Conservation (phyloP, 768 basidiomycete genomes). For the Rhodotorula diobovata region DNA sequence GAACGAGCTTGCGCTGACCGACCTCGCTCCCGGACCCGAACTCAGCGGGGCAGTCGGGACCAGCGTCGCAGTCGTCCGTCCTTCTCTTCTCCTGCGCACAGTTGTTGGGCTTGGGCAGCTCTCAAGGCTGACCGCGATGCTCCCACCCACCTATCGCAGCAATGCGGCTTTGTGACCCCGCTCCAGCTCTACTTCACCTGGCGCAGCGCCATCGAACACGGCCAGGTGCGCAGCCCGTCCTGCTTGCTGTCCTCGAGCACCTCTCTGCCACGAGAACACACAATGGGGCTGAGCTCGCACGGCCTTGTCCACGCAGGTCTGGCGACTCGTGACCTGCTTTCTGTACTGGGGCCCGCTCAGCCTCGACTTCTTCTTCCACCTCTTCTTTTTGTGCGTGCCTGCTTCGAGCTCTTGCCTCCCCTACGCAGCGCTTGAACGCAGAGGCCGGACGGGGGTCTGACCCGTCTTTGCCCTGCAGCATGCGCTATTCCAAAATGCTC, state of each 20-base stretch:
- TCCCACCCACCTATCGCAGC: slow-evolving; percentile 9
- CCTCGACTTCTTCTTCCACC: slow-evolving; percentile 89
- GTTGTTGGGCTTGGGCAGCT: no score
- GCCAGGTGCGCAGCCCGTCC: slow-evolving; percentile 31
- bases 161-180: slow-evolving; percentile 42
- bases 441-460: no score
- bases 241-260: neutral
- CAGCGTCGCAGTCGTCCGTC: slow-evolving; percentile 37
- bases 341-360: slow-evolving; percentile 92
- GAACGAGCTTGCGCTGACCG: neutral
- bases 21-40: neutral
- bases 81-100: no score
- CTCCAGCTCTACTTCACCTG: slow-evolving; percentile 45
- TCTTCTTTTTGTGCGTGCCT: slow-evolving; percentile 89
- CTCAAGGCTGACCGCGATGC: neutral
- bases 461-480: slow-evolving; percentile 53
- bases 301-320: slow-evolving; percentile 62
- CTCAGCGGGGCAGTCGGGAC: slow-evolving; percentile 39
- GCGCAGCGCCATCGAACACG: slow-evolving; percentile 34
- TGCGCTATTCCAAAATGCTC: slow-evolving; percentile 93
- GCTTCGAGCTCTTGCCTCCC: no score
- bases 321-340: slow-evolving; percentile 86
- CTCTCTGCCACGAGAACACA: neutral
- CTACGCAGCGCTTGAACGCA: no score
- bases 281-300: neutral